Evolutionary conservation across 208 protist genomes (phyloP).

Genomic region (Wallacemonas collosoma): DNA sequence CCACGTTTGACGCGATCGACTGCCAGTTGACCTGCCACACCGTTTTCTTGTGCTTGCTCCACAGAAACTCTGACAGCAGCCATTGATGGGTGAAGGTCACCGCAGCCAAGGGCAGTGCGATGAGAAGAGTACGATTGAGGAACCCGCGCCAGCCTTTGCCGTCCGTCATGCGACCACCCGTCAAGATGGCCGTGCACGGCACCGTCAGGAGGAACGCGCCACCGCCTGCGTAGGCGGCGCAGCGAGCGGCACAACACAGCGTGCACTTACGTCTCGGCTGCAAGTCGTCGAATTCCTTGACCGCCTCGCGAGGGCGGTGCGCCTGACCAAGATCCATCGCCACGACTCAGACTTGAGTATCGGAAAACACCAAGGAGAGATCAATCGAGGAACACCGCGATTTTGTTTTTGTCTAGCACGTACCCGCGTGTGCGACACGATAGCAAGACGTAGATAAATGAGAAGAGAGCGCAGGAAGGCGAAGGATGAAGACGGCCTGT

Average conservation of each 20-base stretch:
- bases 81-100: conserved; percentile 85
- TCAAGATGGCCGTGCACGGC: conserved; percentile 57
- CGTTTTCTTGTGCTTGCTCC: conserved; percentile 85
- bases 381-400: not conserved
- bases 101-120: conserved; percentile 63
- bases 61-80: conserved; percentile 81
- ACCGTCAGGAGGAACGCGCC: conserved; percentile 53
- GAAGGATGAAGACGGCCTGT: not conserved
- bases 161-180: conserved; percentile 51
- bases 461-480: not conserved
- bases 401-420: too few species aligned
- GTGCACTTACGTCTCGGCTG: conserved; percentile 71
- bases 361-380: conserved; percentile 6
- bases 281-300: conserved; percentile 55
- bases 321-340: conserved; percentile 73
- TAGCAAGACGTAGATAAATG: not conserved
- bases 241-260: conserved; percentile 70
- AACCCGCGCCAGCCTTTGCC: conserved; percentile 55
- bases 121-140: conserved; percentile 59
- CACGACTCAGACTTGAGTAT: not conserved
- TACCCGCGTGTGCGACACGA: not conserved
- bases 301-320: conserved; percentile 42
- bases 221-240: conserved; percentile 38
- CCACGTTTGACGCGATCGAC: conserved; percentile 64
- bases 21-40: conserved; percentile 67